Evolutionary conservation across 2,329 filamentous ascomycete species (phyloP).

Genomic region (Fusarium sp.): DNA sequence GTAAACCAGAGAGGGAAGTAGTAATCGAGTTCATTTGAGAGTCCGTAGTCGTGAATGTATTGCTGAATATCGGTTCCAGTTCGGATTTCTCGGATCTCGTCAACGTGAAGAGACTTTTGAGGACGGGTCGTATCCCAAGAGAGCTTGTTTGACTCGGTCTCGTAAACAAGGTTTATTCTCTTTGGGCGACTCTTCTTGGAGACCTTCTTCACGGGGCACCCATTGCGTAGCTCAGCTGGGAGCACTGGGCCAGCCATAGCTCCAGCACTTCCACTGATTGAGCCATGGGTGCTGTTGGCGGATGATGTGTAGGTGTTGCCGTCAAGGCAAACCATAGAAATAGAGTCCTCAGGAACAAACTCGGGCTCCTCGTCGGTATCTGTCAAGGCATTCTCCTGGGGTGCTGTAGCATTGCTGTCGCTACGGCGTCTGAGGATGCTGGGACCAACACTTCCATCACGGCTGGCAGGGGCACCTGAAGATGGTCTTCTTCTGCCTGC

Average conservation of each 20-base stretch:
- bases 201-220: conserved; percentile 83
- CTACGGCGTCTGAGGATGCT: conserved; percentile 88
- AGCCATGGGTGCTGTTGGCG: conserved; percentile 60
- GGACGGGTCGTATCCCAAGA: conserved; percentile 85
- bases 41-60: conserved; percentile 85
- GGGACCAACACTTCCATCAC: conserved; percentile 90
- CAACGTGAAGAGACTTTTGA: conserved; percentile 89
- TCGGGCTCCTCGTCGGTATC: conserved; percentile 67
- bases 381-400: conserved; percentile 61
- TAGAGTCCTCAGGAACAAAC: conserved; percentile 46
- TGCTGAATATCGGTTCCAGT: conserved; percentile 86
- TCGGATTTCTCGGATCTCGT: conserved; percentile 93
- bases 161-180: conserved; percentile 77
- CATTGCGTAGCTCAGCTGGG: conserved; percentile 80
- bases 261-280: conserved; percentile 58
- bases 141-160: conserved; percentile 86
- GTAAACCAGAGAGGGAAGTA: conserved; percentile 83
- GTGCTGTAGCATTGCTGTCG: conserved; percentile 83
- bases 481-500: conserved; percentile 78
- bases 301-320: conserved; percentile 61
- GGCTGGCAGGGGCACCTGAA: conserved; percentile 78
- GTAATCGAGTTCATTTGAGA: conserved; percentile 64
- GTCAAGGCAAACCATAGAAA: conserved; percentile 57
- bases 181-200: conserved; percentile 82
- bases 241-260: conserved; percentile 76